Evolutionary conservation across 805 yeast species (phyloP), one percentile per base, ranked within the genome.

Genomic region (Monosporozyma aerobia): DNA sequence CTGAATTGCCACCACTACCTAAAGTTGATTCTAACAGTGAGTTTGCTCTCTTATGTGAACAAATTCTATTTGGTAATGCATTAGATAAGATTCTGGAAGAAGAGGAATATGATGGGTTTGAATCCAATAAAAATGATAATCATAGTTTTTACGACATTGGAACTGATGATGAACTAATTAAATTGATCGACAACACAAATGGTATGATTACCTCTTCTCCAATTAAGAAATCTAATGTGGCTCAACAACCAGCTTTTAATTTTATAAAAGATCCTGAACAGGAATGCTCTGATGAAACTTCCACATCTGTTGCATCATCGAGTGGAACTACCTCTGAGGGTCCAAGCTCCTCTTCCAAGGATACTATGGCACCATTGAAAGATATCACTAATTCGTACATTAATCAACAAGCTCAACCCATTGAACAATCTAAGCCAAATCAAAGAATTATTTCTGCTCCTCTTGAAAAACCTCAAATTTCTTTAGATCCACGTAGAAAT

Each of bases 401-500:
- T 9, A 11, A 46, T 10, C 40, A 33, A 32, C 6, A 13, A 8
- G 10, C 29, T n/a, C 37, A 45, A 32, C 39, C 40, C 19, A 11
- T 37, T 33, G 39, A 33, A 13, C 48, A 16, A 23, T 25, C 14
- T 25, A 45, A 23, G 29, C 45, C 2, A 40, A 32, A 11, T 6
- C 10, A 27, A 22, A 44, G 48, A 45, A 33, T 50, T 30, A n/a
- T 29, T 40, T 5, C 55, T 48, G 27, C 35, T 19, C 19, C 49
- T 29, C 14, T 16, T 35, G 33, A 11, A 11, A 14, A 30, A 13
- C 45, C 10, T 29, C 41, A 19, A 25, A 40, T 41, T 16, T 65
- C 69, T 0, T 51, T 67, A 37, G 70, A 67, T 50, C 70, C 70
- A 6, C 64, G 68, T 47, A 61, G 67, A 32, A 63, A 61, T 48